These are phyloP conservation scores for Staphylotrichum tortipilum DNA, from an alignment of 495 filamentous ascomycete species.

Conservation along the genomic window DNA sequence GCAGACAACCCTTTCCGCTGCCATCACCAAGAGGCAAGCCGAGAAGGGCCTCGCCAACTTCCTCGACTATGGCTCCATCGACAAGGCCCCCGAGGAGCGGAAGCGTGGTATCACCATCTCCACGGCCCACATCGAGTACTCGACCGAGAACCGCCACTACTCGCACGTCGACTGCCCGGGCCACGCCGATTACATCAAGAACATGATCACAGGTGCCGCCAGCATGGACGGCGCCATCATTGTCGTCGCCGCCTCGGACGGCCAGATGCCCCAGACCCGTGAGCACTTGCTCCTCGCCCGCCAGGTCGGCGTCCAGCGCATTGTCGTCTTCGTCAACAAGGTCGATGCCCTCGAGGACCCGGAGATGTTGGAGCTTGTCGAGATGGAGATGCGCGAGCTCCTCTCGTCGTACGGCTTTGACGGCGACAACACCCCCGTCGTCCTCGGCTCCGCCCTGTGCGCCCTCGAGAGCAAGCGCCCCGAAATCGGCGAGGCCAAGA, in stretches of 20 bases:
- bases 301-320: conserved; percentile 93
- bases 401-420: conserved; percentile 90
- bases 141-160: conserved; percentile 86
- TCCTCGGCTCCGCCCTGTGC: conserved; percentile 93
- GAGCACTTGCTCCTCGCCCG: conserved; percentile 96
- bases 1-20: conserved; percentile 92
- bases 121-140: conserved; percentile 95
- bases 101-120: conserved; percentile 99
- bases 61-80: conserved; percentile 94
- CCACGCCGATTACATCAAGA: conserved; percentile 99
- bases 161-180: conserved; percentile 99
- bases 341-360: conserved; percentile 91
- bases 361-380: conserved; percentile 99
- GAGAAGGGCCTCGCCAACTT: conserved; percentile 88
- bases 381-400: conserved; percentile 99
- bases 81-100: conserved; percentile 97
- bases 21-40: conserved; percentile 94
- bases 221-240: conserved; percentile 98
- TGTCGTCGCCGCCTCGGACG: conserved; percentile 95
- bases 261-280: conserved; percentile 99
- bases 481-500: conserved; percentile 77
- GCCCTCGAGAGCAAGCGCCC: conserved; percentile 80
- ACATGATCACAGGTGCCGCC: conserved; percentile 98
- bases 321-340: conserved; percentile 99
- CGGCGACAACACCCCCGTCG: conserved; percentile 92